Evolutionary conservation across 83 land plant genomes (phyloP), one percentile per base, ranked within the genome.

Genomic region (Larix sibirica): DNA sequence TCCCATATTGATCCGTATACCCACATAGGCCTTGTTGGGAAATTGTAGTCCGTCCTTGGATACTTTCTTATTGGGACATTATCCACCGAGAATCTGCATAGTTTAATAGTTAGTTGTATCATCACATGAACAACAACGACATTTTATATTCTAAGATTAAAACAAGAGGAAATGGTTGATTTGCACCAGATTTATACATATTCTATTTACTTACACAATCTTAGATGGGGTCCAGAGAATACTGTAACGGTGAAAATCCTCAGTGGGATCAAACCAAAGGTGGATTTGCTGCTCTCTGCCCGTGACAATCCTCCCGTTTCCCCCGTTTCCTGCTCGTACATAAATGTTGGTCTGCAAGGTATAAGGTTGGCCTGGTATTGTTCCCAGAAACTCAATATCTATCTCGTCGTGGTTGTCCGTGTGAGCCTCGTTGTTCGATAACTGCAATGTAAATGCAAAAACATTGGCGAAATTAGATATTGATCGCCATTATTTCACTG

Each of bases 201-300:
- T 56, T 20, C 16, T 14, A 2, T 56, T 56, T 20, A 91, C 96
- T 85, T 36, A 96, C 98, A 94, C 87, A 69, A 90, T 92, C 77
- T 92, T 91, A 33, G 68, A 84, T 13, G 93, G 91, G 70, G 80
- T 90, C 97, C 98, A 96, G 0, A 92, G 87, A 16, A 96, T 88
- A n/a, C 89, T 91, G 80, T 96, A 96, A 56, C 90, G 75, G 68
- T 96, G 98, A 71, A 85, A 96, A 66, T 90, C 92, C 17, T 84
- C 83, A 2, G 98, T 91, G 47, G 98, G 98, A 73, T 96, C 97
- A 63, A 94, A 96, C 98, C 97, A 94, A 47, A 96, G 94, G 71
- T 96, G 98, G 80, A 91, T 90, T 74, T 84, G 88, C 89, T 94
- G 85, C 86, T 96, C 98, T 73, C 98, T 80, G 4, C 98, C 98